Evolutionary conservation across 352 stramenopile species (phyloP).

Genomic region (Saprolegnia diclina): DNA sequence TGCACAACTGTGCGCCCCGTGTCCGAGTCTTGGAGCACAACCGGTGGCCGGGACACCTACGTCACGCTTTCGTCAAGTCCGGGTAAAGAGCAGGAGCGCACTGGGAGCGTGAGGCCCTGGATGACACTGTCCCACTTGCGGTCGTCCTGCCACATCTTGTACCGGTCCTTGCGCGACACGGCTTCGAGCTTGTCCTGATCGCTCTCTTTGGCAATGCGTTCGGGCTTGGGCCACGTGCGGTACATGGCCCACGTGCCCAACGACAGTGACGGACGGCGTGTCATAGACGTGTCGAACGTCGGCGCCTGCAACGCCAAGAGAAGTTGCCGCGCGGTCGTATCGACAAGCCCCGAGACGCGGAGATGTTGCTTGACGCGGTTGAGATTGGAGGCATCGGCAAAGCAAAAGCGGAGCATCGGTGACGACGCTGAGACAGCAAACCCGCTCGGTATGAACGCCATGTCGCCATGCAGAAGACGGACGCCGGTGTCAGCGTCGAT

Average conservation of each 20-base stretch:
- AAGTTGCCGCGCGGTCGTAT: constrained; percentile 32
- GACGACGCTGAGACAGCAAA: constrained; percentile 27
- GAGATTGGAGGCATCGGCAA: constrained; percentile 69
- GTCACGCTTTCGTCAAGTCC: neutral
- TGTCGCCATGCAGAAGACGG: constrained; percentile 23
- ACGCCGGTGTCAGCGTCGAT: constrained; percentile 27
- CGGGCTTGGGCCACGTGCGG: constrained; percentile 57
- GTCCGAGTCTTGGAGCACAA: constrained; percentile 44
- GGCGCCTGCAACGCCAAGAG: constrained; percentile 44
- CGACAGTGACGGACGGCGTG: constrained; percentile 33
- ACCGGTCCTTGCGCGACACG: constrained; percentile 60
- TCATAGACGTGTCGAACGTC: constrained; percentile 55
- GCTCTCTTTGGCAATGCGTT: constrained; percentile 38
- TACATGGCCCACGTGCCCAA: constrained; percentile 49
- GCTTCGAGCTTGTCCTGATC: constrained; percentile 35
- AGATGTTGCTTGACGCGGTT: constrained; percentile 56
- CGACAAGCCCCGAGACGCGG: constrained; percentile 43
- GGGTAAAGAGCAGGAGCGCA: constrained; percentile 23
- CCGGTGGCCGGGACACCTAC: constrained; percentile 38
- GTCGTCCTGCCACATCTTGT: constrained; percentile 78
- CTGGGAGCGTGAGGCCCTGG: constrained; percentile 57
- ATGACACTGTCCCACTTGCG: constrained; percentile 61
- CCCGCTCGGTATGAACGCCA: constrained; percentile 56
- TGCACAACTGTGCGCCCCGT: constrained; percentile 37
- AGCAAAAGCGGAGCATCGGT: constrained; percentile 57